Percentiles rank a stretch among this genome's conserved stretches.
Evolutionary conservation across 441 rosid species (phyloP).

Genomic region (Adansonia gregorii): DNA sequence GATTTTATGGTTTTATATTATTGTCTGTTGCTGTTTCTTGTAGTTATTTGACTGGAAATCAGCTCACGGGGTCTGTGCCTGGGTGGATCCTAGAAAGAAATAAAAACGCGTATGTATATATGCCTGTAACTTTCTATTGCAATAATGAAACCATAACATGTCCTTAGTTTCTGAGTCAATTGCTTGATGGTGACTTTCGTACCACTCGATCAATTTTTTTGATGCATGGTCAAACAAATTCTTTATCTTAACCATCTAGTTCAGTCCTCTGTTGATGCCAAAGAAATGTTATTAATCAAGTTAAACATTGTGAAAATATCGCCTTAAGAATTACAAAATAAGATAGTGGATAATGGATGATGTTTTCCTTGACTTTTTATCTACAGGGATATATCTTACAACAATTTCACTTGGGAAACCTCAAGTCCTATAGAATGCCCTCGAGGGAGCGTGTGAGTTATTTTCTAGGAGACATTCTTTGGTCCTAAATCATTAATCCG

Average conservation of each 20-base stretch:
- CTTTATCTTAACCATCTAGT: neutral
- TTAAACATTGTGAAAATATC: neutral
- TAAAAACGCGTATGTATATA: constrained; percentile 62
- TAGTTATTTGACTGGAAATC: constrained; percentile 82
- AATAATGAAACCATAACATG: too few species aligned
- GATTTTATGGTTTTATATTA: neutral
- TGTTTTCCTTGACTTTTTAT: constrained; percentile 33
- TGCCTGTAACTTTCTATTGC: too few species aligned
- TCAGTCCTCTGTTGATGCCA: neutral
- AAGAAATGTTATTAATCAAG: neutral
- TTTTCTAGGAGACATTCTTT: constrained; percentile 8
- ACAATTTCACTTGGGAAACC: constrained; percentile 70
- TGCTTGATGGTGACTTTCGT: too few species aligned
- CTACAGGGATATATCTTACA: constrained; percentile 77
- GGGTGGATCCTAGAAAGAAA: constrained; percentile 56
- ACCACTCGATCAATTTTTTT: neutral
- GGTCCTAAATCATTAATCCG: neutral
- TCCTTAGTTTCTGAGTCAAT: too few species aligned
- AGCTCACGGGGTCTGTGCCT: constrained; percentile 72
- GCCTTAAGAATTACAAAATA: too few species aligned
- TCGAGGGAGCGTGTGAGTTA: constrained; percentile 68
- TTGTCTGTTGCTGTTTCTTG: constrained; percentile 22
- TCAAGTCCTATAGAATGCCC: constrained; percentile 59
- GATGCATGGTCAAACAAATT: constrained; percentile 3
- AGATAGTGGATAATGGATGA: neutral